A percentile compares a stretch with the other conserved stretches of the same genome.
phyloP scores from a whole-genome alignment of 768 basidiomycete species.

The Rhizopogon vesiculosus region DNA sequence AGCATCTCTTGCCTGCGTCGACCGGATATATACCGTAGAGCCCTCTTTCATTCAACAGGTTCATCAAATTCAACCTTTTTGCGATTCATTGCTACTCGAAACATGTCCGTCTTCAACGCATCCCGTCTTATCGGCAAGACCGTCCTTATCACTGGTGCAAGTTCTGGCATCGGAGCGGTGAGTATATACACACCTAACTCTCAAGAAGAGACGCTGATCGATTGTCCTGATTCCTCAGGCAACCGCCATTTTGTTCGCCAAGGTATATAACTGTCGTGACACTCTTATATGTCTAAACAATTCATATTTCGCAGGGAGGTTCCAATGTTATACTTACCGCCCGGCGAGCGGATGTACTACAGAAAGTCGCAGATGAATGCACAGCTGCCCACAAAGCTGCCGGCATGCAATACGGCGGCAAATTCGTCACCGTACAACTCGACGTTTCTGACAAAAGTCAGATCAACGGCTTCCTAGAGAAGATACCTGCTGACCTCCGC shows the following conservation, averaged over 20 bases:
- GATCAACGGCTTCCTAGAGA: slow-evolving; percentile 63
- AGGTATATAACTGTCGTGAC: slow-evolving; percentile 40
- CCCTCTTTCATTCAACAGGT: background rate
- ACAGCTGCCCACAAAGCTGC: slow-evolving; percentile 66
- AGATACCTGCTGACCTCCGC: slow-evolving; percentile 64
- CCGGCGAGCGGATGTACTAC: slow-evolving; percentile 68
- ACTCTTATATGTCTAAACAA: background rate
- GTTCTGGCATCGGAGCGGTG: slow-evolving; percentile 86
- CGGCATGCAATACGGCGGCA: slow-evolving; percentile 71
- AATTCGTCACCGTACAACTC: slow-evolving; percentile 63
- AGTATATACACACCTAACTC: slow-evolving; percentile 21
- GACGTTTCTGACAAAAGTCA: slow-evolving; percentile 79
- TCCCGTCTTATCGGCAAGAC: slow-evolving; percentile 80
- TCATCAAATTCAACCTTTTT: background rate
- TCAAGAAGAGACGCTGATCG: slow-evolving; percentile 1
- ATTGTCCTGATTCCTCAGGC: slow-evolving; percentile 42
- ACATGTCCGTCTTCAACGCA: slow-evolving; percentile 79
- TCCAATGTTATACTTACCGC: slow-evolving; percentile 86
- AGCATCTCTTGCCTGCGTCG: background rate
- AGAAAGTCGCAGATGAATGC: slow-evolving; percentile 66
- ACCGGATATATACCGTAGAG: background rate
- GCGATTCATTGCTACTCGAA: slow-evolving; percentile 6
- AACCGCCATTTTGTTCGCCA: slow-evolving; percentile 86
- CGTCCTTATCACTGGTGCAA: slow-evolving; percentile 86
- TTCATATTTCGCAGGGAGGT: slow-evolving; percentile 51